Base-by-base conservation (phyloP, 2,329 filamentous ascomycete genomes). In the Fusarium anguioides region DNA sequence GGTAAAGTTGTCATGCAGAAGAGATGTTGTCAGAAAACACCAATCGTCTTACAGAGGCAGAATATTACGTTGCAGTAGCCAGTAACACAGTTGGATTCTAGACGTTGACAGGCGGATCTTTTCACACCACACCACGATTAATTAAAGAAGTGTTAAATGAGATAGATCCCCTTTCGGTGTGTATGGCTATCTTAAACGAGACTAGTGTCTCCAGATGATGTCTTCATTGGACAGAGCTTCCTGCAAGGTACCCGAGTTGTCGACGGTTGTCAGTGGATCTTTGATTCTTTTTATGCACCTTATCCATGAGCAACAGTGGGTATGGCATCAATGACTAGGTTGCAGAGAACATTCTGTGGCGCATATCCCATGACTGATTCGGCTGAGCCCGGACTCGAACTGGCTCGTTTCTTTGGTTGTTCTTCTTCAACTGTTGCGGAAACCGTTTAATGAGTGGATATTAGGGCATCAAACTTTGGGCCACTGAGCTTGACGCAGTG, bases 131-230 rank as follows among this genome's bases (percentile, higher is more conserved):
- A 41, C 31, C 36, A 53, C 31, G 40, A 61, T 58, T 60, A 47
- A 69, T 55, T 51, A 66, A 64, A 59, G 47, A 46, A 59, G 58
- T 55, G 60, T 74, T 72, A 72, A 63, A 74, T 74, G 70, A 74
- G 58, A 60, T 39, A 64, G 45, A 60, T 70, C 68, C 62, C 66
- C 47, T 72, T 74, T 74, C 31, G 58, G 71, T 50, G 71, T 50
- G 60, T 58, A 57, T 20, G 53, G 20, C 51, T 29, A 42, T 40
- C 62, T 48, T 27, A 46, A 55, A 35, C 27, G 12, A 50, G 70
- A 15, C 29, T 73, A 73, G 72, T 44, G 45, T 18, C 7, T 11
- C 47, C 41, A 40, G 36, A 29, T 42, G 27, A n/a, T 14, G 23
- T 39, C 41, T 50, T 52, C 33, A 69, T 65, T 69, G 66, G 62